These are phyloP conservation scores for Russula sp. DNA, from an alignment of 768 basidiomycete species.

Conservation along the genomic window DNA sequence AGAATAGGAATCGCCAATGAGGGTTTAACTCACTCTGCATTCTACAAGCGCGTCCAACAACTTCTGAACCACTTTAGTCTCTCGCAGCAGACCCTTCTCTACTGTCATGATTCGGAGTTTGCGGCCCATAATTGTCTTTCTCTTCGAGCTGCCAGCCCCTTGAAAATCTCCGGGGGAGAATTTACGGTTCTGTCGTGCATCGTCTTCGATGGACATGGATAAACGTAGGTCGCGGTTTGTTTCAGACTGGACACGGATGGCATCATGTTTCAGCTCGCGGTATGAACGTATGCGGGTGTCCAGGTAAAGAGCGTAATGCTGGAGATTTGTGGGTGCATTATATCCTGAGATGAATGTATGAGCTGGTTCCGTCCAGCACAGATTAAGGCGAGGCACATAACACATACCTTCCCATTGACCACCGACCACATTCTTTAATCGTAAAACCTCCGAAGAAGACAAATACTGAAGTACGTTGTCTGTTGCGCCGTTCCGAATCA, in stretches of 20 bases:
- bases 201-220: constrained; percentile 61
- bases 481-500: constrained; percentile 95
- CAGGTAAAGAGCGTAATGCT: constrained; percentile 84
- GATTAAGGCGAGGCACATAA: constrained; percentile 2
- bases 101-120: constrained; percentile 90
- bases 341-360: constrained; percentile 55
- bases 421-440: constrained; percentile 74
- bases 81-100: constrained; percentile 91
- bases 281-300: constrained; percentile 86
- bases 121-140: constrained; percentile 76
- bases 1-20: neutral
- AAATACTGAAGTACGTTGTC: constrained; percentile 88
- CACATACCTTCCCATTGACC: constrained; percentile 83
- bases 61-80: constrained; percentile 86
- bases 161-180: constrained; percentile 26
- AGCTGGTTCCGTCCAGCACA: constrained; percentile 1
- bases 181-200: constrained; percentile 31
- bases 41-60: constrained; percentile 87
- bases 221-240: constrained; percentile 81
- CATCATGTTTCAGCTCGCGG: constrained; percentile 89
- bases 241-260: constrained; percentile 90
- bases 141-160: constrained; percentile 39
- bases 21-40: constrained; percentile 57
- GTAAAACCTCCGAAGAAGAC: constrained; percentile 75
- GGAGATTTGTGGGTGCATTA: constrained; percentile 78